phyloP scores from a whole-genome alignment of 2,329 filamentous ascomycete species.

The Arthrobotrys entomopaga region DNA sequence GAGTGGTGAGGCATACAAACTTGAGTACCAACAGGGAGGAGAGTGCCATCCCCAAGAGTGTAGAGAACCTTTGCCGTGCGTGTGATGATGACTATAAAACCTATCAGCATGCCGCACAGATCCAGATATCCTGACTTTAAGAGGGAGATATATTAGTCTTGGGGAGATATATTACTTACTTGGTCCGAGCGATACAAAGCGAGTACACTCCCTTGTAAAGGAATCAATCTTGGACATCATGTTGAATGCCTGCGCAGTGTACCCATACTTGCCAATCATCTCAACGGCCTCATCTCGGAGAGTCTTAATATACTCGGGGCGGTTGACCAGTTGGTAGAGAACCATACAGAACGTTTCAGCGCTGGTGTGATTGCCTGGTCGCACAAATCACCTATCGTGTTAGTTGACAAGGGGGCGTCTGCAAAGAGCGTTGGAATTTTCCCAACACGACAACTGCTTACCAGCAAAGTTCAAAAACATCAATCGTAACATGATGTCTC shows the following conservation, averaged over 20 bases:
- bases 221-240: slow-evolving; percentile 54
- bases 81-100: slow-evolving; percentile 42
- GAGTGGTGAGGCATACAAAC: slow-evolving; percentile 53
- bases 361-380: slow-evolving; percentile 48
- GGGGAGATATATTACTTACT: too few relatives aligned
- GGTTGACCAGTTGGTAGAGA: slow-evolving; percentile 46
- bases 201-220: slow-evolving; percentile 49
- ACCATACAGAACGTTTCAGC: slow-evolving; percentile 45
- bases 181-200: slow-evolving; percentile 49
- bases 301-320: slow-evolving; percentile 42
- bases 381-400: not conserved
- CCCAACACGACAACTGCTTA: not conserved
- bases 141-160: not conserved
- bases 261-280: slow-evolving; percentile 52
- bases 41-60: slow-evolving; percentile 40
- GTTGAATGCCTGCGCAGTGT: slow-evolving; percentile 47
- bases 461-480: slow-evolving; percentile 54
- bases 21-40: slow-evolving; percentile 41
- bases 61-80: slow-evolving; percentile 45
- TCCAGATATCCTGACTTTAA: not conserved
- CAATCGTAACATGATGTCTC: slow-evolving; percentile 53
- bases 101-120: slow-evolving; percentile 5
- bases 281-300: slow-evolving; percentile 44
- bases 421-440: not conserved
- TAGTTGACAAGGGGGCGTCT: not conserved